Base-by-base conservation (phyloP, 2,329 filamentous ascomycete genomes). In the Graphilbum fragrans region DNA sequence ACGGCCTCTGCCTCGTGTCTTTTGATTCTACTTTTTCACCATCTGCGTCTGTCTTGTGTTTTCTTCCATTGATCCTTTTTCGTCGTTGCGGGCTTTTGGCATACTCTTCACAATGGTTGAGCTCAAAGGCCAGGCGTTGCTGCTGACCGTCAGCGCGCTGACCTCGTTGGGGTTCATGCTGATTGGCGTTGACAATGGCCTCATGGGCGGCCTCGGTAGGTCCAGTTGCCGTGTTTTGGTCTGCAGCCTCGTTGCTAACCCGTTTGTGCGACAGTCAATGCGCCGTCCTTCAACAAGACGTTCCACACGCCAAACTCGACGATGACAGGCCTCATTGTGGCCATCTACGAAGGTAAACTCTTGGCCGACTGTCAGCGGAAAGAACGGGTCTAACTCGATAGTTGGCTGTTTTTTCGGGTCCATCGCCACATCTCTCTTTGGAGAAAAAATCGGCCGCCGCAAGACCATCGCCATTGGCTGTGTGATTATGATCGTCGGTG, bases 391-490 rank as follows among this genome's bases (percentile, higher is more conserved):
- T 27, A 7, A 27, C 25, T n/a, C 25, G 12, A 8, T 27, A 27
- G 25, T 78, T 25, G 73, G 73, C 9, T 77, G 73, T 51, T 77
- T 78, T 53, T 56, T 77, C 35, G 75, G 74, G 16, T 55, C 58
- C 22, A 45, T 61, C 11, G 47, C 51, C 11, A 54, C 54, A n/a
- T 52, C 58, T 22, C 50, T 51, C 36, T 44, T 60, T 40, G 58
- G 59, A 25, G 58, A 62, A 42, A 49, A 48, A 19, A 45, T 59
- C 7, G 60, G 59, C 5, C 52, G 58, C 21, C 54, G 57, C 47
- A 55, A 52, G 36, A 55, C 55, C 7, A 51, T 63, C 34, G 49
- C 56, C 20, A 43, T 54, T 21, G 59, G 58, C 32, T 55, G 55
- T 8, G 47, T 46, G 17, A 49, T 61, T 33, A 61, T 61, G 51